Conservation (phyloP, 2,329 filamentous ascomycete genomes). For the Pyrenophora teres region DNA sequence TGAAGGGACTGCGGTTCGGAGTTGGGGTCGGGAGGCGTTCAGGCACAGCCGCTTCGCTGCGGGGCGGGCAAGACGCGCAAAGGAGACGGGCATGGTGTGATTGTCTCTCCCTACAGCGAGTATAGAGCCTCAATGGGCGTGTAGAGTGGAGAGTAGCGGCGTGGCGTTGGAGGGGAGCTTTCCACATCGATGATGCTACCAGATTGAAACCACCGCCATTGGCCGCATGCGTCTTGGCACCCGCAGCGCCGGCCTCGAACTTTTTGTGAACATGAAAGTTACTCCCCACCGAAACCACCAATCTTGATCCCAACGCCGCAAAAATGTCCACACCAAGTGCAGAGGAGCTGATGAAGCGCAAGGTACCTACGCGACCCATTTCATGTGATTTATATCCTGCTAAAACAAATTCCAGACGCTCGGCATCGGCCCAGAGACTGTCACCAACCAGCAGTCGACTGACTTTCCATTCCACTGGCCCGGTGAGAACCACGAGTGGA, state of each 20-base stretch:
- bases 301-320: conserved; percentile 15
- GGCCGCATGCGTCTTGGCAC: conserved; percentile 37
- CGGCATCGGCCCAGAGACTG: conserved; percentile 85
- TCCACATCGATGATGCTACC: conserved; percentile 35
- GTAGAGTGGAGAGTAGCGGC: conserved; percentile 37
- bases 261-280: conserved; percentile 26
- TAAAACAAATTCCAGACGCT: conserved; percentile 65
- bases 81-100: conserved; percentile 68
- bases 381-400: not conserved
- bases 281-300: conserved; percentile 26
- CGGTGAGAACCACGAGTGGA: conserved; percentile 83
- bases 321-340: conserved; percentile 51
- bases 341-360: conserved; percentile 66
- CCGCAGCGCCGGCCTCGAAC: conserved; percentile 21
- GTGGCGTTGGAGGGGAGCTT: conserved; percentile 43
- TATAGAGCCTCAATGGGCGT: conserved; percentile 42
- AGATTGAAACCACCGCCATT: conserved; percentile 35
- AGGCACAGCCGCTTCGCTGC: conserved; percentile 70
- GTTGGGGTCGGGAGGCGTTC: conserved; percentile 54
- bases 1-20: conserved; percentile 45
- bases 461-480: conserved; percentile 92
- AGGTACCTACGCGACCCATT: conserved; percentile 52
- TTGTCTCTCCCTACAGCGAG: conserved; percentile 35
- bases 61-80: conserved; percentile 74
- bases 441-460: conserved; percentile 84